phyloP scores from a whole-genome alignment of 345 rosid species.

The Dipteronia sinensis region DNA sequence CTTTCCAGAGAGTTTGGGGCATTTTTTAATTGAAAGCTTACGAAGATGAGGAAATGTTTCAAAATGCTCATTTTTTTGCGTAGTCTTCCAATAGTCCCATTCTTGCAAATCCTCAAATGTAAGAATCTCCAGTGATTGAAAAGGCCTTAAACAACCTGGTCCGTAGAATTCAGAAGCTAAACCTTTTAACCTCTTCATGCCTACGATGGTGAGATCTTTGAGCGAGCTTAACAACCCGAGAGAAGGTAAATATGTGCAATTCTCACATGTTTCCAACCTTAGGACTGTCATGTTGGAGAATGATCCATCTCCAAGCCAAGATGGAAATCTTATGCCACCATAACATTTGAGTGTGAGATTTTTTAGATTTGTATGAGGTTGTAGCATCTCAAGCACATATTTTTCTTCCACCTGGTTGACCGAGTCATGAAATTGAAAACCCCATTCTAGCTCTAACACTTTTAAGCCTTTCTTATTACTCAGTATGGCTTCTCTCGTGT shows the following conservation, averaged over 20 bases:
- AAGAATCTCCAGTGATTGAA: conserved; percentile 37
- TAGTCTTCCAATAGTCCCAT: conserved; percentile 34
- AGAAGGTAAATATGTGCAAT: no score
- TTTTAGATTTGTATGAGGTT: no score
- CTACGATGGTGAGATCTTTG: conserved; percentile 31
- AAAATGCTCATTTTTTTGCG: not conserved
- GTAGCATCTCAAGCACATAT: no score
- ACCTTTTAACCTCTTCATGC: conserved; percentile 29
- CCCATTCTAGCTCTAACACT: conserved; percentile 36
- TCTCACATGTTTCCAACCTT: conserved; percentile 23
- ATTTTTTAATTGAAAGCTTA: conserved; percentile 29
- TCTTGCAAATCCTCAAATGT: conserved; percentile 19
- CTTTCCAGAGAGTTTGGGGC: conserved; percentile 26
- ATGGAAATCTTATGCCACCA: conserved; percentile 24
- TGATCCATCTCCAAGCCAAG: conserved; percentile 40
- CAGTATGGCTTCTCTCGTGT: conserved; percentile 31
- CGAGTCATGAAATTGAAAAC: not conserved
- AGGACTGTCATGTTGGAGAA: conserved; percentile 26
- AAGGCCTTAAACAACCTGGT: conserved; percentile 24
- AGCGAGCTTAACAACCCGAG: no score
- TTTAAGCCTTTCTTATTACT: conserved; percentile 32
- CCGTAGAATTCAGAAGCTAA: conserved; percentile 40
- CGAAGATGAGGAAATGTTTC: conserved; percentile 35
- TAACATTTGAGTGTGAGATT: no score
- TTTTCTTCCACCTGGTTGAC: no score